phyloP scores from a whole-genome alignment of 495 filamentous ascomycete genomes.

The Penicillium salamii region DNA sequence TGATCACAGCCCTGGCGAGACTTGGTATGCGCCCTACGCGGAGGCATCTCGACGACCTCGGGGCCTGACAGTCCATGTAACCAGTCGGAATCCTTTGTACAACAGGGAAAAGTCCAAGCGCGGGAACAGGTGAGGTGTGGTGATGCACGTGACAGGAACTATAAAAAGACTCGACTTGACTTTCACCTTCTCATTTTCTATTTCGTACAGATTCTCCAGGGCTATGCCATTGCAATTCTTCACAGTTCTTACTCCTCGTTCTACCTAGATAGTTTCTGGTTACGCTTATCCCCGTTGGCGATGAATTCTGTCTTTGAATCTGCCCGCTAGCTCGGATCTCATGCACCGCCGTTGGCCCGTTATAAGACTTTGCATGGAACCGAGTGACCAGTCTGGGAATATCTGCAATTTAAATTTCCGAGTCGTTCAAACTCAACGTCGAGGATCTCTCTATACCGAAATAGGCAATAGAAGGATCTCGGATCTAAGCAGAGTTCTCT shows the following conservation, averaged over 20 bases:
- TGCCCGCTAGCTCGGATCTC: background rate
- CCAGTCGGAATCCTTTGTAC: background rate
- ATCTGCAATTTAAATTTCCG: too few relatives aligned
- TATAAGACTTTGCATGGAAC: too few relatives aligned
- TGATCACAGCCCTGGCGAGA: constrained; percentile 56
- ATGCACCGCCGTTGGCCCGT: background rate
- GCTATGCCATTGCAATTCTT: too few relatives aligned
- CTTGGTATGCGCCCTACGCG: constrained; percentile 51
- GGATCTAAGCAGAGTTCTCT: background rate
- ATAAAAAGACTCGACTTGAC: background rate
- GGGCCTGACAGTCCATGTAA: background rate
- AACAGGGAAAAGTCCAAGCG: constrained; percentile 6
- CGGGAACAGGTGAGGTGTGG: background rate
- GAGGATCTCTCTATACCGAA: too few relatives aligned
- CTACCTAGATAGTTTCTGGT: too few relatives aligned
- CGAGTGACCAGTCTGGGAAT: too few relatives aligned
- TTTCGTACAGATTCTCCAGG: too few relatives aligned
- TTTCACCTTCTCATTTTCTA: background rate
- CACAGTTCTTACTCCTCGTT: too few relatives aligned
- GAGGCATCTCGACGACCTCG: constrained; percentile 23
- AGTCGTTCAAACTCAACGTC: too few relatives aligned
- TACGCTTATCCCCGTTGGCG: too few relatives aligned
- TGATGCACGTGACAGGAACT: constrained; percentile 3
- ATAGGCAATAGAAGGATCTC: background rate
- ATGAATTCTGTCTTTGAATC: background rate